Evolutionary conservation across 345 rosid species (phyloP).

Genomic region (Excoecaria cochinchinensis): DNA sequence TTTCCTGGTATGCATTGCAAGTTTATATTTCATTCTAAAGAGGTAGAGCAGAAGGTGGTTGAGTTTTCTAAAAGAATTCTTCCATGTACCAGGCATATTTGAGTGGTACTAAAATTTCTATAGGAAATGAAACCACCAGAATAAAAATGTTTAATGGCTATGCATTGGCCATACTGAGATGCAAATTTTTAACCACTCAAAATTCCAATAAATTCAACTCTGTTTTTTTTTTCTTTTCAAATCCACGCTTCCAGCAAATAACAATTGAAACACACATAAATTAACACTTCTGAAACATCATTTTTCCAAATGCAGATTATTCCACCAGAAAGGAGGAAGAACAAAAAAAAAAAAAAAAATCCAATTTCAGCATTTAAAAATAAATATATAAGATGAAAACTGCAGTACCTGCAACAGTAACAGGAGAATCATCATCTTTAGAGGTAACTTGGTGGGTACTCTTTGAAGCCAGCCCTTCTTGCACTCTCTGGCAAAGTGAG

Average conservation of each 20-base stretch:
- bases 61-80: neutral
- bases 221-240: neutral
- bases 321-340: neutral
- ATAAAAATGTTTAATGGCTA: neutral
- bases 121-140: neutral
- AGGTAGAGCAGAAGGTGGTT: neutral
- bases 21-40: neutral
- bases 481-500: conserved; percentile 75
- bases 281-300: neutral
- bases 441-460: conserved; percentile 45
- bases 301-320: conserved; percentile 1
- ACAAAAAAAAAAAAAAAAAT: neutral
- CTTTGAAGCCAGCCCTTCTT: conserved; percentile 47
- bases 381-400: neutral
- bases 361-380: neutral
- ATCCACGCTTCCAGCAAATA: neutral
- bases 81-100: neutral
- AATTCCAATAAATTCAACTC: neutral
- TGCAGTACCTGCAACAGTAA: conserved; percentile 75
- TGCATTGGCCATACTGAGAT: neutral
- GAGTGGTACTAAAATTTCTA: neutral
- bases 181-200: neutral
- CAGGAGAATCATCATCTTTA: conserved; percentile 89
- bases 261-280: neutral
- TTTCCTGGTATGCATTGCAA: neutral